These are phyloP conservation scores for Chloris gayana DNA, from an alignment of 176 grass and related monocot species.

Conservation along the genomic window DNA sequence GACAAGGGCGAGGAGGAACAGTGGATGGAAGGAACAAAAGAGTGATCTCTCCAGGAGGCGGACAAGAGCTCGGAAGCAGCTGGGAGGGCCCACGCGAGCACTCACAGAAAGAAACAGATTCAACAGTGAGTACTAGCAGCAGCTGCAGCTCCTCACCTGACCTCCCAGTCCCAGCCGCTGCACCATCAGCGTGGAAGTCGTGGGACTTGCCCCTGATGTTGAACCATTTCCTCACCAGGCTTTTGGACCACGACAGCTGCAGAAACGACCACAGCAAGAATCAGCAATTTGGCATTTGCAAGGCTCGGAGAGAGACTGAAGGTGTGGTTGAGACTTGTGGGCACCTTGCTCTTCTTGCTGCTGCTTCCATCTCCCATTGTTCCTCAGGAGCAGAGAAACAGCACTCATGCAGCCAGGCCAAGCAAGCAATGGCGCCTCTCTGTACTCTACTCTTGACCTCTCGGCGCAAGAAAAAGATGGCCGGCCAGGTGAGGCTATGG, in stretches of 20 bases:
- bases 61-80: slow-evolving; percentile 26
- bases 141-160: slow-evolving; percentile 53
- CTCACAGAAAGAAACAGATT: not conserved
- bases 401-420: slow-evolving; percentile 60
- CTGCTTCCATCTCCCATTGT: slow-evolving; percentile 85
- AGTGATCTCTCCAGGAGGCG: slow-evolving; percentile 40
- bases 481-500: slow-evolving; percentile 43
- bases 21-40: slow-evolving; percentile 45
- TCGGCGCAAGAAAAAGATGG: not conserved
- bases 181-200: slow-evolving; percentile 78
- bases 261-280: not conserved
- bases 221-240: slow-evolving; percentile 92
- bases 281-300: not conserved
- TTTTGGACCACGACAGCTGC: slow-evolving; percentile 86
- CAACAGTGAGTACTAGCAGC: not conserved
- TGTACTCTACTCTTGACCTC: slow-evolving; percentile 8
- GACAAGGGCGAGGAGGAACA: slow-evolving; percentile 34
- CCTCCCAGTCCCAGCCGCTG: slow-evolving; percentile 16
- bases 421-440: not conserved
- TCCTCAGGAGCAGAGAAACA: slow-evolving; percentile 31
- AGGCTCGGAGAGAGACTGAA: not conserved
- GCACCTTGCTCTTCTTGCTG: slow-evolving; percentile 86
- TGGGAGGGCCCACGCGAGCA: slow-evolving; percentile 31
- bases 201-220: slow-evolving; percentile 87
- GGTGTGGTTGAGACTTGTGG: slow-evolving; percentile 1